These are phyloP conservation scores for Talaromyces amestolkiae DNA, from an alignment of 2,329 filamentous ascomycete species.

Conservation along the genomic window DNA sequence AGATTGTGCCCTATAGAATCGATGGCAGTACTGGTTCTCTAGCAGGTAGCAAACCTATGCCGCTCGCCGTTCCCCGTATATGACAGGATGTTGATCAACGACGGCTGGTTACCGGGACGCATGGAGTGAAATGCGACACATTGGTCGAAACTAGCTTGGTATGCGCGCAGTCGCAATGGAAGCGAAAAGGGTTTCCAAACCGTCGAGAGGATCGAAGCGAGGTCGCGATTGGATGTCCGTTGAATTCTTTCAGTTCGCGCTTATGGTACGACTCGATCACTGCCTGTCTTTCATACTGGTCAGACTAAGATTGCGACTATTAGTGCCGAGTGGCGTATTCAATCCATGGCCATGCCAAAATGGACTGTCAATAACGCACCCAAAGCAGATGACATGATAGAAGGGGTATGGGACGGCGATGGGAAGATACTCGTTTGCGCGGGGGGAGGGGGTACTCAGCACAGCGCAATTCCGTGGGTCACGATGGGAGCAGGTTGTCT, in stretches of 20 bases:
- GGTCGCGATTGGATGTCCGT: not conserved
- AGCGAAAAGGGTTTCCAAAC: not conserved
- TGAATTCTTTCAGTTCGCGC: not conserved
- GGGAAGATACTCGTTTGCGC: slow-evolving; percentile 13
- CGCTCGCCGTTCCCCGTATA: slow-evolving; percentile 31
- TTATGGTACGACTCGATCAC: not conserved
- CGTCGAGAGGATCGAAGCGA: not conserved
- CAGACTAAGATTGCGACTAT: not conserved
- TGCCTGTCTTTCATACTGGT: not conserved
- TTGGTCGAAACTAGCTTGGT: slow-evolving; percentile 29
- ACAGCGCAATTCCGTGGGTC: slow-evolving; percentile 3
- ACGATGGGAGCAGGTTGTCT: not conserved
- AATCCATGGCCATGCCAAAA: not conserved
- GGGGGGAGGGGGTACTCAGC: slow-evolving; percentile 10
- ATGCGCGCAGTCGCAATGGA: not conserved
- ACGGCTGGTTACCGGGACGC: slow-evolving; percentile 36
- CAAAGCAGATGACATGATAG: not conserved
- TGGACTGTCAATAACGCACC: not conserved
- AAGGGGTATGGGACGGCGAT: not conserved
- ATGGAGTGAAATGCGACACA: slow-evolving; percentile 41
- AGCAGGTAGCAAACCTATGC: slow-evolving; percentile 15
- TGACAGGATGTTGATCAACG: slow-evolving; percentile 34
- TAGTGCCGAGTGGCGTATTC: not conserved
- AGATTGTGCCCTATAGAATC: not conserved
- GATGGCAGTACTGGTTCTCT: not conserved